Base-by-base conservation (phyloP, 176 grass and related monocot species). In the Oryza longistaminata region DNA sequence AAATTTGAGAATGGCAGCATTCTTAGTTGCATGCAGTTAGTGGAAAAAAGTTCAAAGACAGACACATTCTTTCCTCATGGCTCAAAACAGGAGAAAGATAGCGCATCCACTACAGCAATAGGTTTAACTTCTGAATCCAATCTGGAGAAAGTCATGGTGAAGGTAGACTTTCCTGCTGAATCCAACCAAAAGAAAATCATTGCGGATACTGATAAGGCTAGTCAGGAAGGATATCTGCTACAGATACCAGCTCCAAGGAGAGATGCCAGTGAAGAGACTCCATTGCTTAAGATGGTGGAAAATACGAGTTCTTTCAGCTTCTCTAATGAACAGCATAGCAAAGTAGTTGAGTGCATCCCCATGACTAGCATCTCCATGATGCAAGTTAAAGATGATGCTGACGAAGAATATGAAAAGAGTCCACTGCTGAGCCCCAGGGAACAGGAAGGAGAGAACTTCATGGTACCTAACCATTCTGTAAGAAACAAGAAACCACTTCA, bases 401-500 rank as follows among this genome's bases (percentile, higher is more conserved):
- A 74, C n/a, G 46, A 82, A 73, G 79, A 90, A 79, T 87, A 68
- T 62, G 84, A 83, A 35, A 86, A 68, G 21, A 87, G 74, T 31
- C 79, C 68, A 64, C 26, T 83, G 26, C 61, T 90, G 17, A 90
- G 80, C 46, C 88, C 84, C 15, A 90, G 46, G 68, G 68, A 74
- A 73, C 39, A 68, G 82, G 66, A 74, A 55, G 73, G 40, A 81
- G 82, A 52, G 67, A 44, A 66, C 9, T 68, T 83, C 27, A 64
- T 69, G 79, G 64, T 43, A 48, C 68, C 35, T 49, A 87, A 82
- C 73, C 67, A 83, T 52, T 74, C 45, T 68, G 37, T 15, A 73
- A 79, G 60, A 90, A 87, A 79, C 31, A 86, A 64, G 42, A 87
- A 78, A 86, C 80, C 84, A 78, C 76, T 83, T 60, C 48, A 86